Evolutionary conservation across 2,329 filamentous ascomycete genomes (phyloP).

Genomic region (Proliferodiscus dingleyae): DNA sequence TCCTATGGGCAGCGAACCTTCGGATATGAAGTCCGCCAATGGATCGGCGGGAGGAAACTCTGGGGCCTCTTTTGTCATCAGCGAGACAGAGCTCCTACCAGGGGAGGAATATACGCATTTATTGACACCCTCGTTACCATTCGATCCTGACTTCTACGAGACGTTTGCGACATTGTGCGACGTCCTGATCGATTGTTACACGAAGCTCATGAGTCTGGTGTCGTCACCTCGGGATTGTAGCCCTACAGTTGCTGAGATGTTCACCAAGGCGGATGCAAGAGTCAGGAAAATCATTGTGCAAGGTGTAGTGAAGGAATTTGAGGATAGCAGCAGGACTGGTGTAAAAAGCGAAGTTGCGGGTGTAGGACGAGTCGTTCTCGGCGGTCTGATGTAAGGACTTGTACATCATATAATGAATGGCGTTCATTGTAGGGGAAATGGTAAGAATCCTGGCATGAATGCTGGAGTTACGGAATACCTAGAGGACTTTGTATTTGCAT

Average conservation of each 20-base stretch:
- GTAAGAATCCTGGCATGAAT: constrained; percentile 21
- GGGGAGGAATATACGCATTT: constrained; percentile 87
- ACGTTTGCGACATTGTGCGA: constrained; percentile 96
- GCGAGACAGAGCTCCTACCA: constrained; percentile 62
- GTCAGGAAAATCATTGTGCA: constrained; percentile 86
- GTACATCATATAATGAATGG: constrained; percentile 5
- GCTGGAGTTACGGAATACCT: neutral
- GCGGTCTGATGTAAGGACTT: constrained; percentile 64
- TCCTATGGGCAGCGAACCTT: constrained; percentile 43
- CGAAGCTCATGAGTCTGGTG: constrained; percentile 69
- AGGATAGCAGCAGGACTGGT: constrained; percentile 73
- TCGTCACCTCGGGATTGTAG: constrained; percentile 70
- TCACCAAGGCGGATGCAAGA: constrained; percentile 80
- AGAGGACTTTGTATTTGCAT: constrained; percentile 7
- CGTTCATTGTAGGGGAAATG: constrained; percentile 2
- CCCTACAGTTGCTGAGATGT: constrained; percentile 71
- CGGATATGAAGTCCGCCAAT: constrained; percentile 42
- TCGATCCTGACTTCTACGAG: constrained; percentile 95
- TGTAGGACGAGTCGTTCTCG: constrained; percentile 82
- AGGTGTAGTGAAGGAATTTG: constrained; percentile 85
- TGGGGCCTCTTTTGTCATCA: constrained; percentile 44
- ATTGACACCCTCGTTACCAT: constrained; percentile 86
- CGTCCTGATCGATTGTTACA: constrained; percentile 89
- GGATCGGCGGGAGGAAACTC: constrained; percentile 34
- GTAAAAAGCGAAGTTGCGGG: constrained; percentile 78